Conservation (phyloP, 768 basidiomycete genomes). For the Trametes sanguinea region DNA sequence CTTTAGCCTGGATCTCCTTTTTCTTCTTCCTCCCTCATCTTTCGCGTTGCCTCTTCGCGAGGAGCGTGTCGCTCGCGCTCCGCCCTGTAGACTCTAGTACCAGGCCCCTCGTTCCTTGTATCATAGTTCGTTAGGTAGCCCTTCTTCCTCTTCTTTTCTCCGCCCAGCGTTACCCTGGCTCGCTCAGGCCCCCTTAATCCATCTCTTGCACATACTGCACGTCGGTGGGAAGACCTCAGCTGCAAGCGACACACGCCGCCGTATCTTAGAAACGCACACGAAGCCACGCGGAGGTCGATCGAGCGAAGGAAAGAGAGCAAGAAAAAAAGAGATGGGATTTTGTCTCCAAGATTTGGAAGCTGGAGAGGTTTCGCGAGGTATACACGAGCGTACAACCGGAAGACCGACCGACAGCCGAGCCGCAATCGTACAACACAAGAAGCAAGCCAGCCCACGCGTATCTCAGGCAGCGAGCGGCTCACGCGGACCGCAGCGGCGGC, state of each 20-base stretch:
- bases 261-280: too few relatives aligned
- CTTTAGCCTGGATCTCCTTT: neutral
- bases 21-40: neutral
- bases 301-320: neutral
- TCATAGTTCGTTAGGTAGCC: slow-evolving; percentile 14
- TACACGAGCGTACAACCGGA: slow-evolving; percentile 6
- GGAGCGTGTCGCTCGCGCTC: neutral
- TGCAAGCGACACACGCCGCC: too few relatives aligned
- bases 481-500: too few relatives aligned
- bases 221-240: too few relatives aligned
- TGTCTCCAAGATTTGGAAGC: slow-evolving; percentile 9
- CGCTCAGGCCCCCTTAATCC: too few relatives aligned
- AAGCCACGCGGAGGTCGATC: neutral
- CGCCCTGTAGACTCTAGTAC: slow-evolving; percentile 9
- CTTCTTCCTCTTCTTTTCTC: too few relatives aligned
- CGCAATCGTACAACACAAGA: neutral
- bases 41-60: too few relatives aligned
- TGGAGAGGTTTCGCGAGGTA: slow-evolving; percentile 14
- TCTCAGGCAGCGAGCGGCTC: neutral
- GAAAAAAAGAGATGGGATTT: neutral
- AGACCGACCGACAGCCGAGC: neutral
- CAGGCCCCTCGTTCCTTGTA: neutral
- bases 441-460: neutral
- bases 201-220: too few relatives aligned
- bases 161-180: too few relatives aligned